Base-by-base conservation (phyloP, 441 rosid genomes). In the Gossypium schwendimanii region DNA sequence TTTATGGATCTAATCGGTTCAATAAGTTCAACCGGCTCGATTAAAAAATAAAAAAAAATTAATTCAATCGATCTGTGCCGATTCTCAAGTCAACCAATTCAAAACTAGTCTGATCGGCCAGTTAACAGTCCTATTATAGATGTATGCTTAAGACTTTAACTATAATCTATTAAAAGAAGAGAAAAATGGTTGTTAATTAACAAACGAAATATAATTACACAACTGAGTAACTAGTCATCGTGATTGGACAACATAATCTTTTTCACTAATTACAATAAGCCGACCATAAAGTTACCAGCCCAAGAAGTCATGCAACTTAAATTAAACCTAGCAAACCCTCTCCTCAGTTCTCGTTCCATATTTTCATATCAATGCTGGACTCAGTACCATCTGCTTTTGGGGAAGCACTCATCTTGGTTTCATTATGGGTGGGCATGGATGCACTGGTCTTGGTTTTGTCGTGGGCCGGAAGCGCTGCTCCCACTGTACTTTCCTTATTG, bases 391-490 rank as follows among this genome's bases (percentile, higher is more conserved):
- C 73, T 8, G 31, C 69, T 59, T 69, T 55, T n/a, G 0, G 20
- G 47, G 59, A 77, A 44, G 68, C 78, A 24, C 26, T 72, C 44
- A 26, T 10, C 64, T 55, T 62, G 70, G 65, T 61, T 68, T 78
- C 73, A 4, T 64, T n/a, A 10, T 44, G 60, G 50, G 63, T 64
- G 54, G 53, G 1, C 9, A 0, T 41, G 55, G 49, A 77, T 36
- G 71, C 77, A n/a, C 17, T 73, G 24, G 54, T 15, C 61, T 60
- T 71, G 69, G 61, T 64, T 64, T 81, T 71, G 1, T 55, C 26
- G 0, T 50, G 60, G 50, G 54, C 65, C 47, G 26, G 2, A 6
- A 70, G 62, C 14, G 8, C 12, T 4, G 36, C 77, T 17, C 33
- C 76, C 31, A 44, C 3, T 44, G 15, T 66, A 64, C 65, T 60